phyloP scores from a whole-genome alignment of 2,329 filamentous ascomycete species.

The Coniochaeta sp. region DNA sequence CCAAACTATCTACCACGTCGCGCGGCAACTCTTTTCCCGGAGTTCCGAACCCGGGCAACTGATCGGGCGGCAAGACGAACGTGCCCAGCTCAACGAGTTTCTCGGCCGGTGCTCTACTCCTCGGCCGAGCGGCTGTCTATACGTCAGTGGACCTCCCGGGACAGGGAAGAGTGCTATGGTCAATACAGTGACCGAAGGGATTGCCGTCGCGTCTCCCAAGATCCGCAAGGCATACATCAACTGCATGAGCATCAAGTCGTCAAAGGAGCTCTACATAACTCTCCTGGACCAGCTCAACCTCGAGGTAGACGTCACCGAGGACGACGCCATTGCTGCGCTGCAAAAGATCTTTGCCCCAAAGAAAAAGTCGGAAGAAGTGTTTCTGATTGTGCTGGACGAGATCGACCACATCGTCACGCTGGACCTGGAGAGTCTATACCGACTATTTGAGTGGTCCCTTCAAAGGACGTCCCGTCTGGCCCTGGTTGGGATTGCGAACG shows the following conservation, averaged over 20 bases:
- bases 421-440: slow-evolving; percentile 83
- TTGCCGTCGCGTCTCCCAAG: slow-evolving; percentile 35
- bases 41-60: slow-evolving; percentile 68
- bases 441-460: slow-evolving; percentile 94
- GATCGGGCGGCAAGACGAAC: slow-evolving; percentile 67
- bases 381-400: slow-evolving; percentile 86
- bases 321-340: slow-evolving; percentile 60
- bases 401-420: slow-evolving; percentile 89
- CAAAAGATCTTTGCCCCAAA: slow-evolving; percentile 64
- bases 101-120: slow-evolving; percentile 55
- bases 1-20: slow-evolving; percentile 78
- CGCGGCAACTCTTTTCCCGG: slow-evolving; percentile 79
- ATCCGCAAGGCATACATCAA: slow-evolving; percentile 79
- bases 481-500: slow-evolving; percentile 91
- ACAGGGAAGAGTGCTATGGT: slow-evolving; percentile 97
- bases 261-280: slow-evolving; percentile 76
- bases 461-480: slow-evolving; percentile 71
- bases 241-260: slow-evolving; percentile 92
- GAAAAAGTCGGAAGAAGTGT: slow-evolving; percentile 50
- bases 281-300: slow-evolving; percentile 61
- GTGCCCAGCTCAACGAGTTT: slow-evolving; percentile 60
- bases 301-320: slow-evolving; percentile 51
- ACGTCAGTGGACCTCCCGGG: slow-evolving; percentile 90
- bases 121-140: slow-evolving; percentile 71
- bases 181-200: slow-evolving; percentile 63